A percentile compares a stretch with the other conserved stretches of the same genome.
phyloP scores from a whole-genome alignment of 495 filamentous ascomycete genomes.

The Talaromyces liani region DNA sequence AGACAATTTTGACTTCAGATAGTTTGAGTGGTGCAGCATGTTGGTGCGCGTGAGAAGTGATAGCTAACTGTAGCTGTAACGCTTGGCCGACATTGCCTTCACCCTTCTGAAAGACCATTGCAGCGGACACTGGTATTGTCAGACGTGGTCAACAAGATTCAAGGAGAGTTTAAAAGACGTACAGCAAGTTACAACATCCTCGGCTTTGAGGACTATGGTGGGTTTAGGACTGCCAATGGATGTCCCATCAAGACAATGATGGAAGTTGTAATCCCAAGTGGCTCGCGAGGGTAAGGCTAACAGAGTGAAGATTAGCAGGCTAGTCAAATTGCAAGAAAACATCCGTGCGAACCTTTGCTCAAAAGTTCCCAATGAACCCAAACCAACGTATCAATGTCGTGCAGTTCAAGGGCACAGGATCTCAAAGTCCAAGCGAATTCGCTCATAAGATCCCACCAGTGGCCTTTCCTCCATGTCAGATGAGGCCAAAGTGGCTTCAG shows the following conservation, averaged over 20 bases:
- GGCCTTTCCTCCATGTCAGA: constrained; percentile 66
- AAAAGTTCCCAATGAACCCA: constrained; percentile 82
- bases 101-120: constrained; percentile 63
- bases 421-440: constrained; percentile 68
- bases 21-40: constrained; percentile 58
- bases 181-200: constrained; percentile 64
- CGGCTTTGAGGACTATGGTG: constrained; percentile 55
- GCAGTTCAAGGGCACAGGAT: constrained; percentile 57
- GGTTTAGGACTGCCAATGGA: constrained; percentile 47
- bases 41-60: constrained; percentile 61
- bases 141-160: neutral
- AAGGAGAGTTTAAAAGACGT: constrained; percentile 19
- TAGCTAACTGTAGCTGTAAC: constrained; percentile 60
- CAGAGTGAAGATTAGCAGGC: neutral
- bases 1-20: constrained; percentile 54
- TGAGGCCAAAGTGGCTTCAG: constrained; percentile 65
- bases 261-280: constrained; percentile 68
- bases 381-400: constrained; percentile 59
- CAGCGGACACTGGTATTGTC: constrained; percentile 45
- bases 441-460: constrained; percentile 73
- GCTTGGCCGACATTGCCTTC: constrained; percentile 82
- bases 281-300: constrained; percentile 52
- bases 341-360: constrained; percentile 49
- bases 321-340: neutral
- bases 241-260: constrained; percentile 55